These are phyloP conservation scores for Phytophthora palmivora DNA, from an alignment of 352 stramenopile species.

Conservation along the genomic window DNA sequence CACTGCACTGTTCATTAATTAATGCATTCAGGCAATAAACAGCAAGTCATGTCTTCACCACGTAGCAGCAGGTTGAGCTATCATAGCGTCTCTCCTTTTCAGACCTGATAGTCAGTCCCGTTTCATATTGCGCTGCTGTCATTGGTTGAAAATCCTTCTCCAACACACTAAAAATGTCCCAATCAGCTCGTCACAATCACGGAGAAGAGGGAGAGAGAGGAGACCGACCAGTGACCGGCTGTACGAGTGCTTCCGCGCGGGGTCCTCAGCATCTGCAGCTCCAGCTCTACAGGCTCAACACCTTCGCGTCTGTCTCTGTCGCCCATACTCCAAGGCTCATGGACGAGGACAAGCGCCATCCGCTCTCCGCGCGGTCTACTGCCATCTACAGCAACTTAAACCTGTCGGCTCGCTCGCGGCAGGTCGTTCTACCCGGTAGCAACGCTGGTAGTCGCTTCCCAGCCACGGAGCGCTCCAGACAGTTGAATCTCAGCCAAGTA, in stretches of 20 bases:
- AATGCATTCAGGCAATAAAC: neutral
- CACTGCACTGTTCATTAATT: neutral
- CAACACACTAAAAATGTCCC: conserved; percentile 7
- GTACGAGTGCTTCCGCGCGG: conserved; percentile 7
- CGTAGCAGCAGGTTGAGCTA: neutral
- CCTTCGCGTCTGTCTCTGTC: conserved; percentile 12
- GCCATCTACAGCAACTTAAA: conserved; percentile 35
- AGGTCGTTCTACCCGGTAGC: conserved; percentile 1
- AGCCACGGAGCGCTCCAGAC: conserved; percentile 44
- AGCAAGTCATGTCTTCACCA: conserved; percentile 1
- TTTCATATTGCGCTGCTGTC: neutral
- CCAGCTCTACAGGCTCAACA: conserved; percentile 11
- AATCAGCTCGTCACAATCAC: conserved; percentile 14
- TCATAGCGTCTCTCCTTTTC: conserved; percentile 12
- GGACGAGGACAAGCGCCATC: conserved; percentile 46
- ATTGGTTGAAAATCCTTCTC: conserved; percentile 18
- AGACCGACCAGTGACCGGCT: conserved; percentile 24
- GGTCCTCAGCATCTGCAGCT: conserved; percentile 4
- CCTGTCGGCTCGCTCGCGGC: conserved; percentile 32
- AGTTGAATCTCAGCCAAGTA: conserved; percentile 58
- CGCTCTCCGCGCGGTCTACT: conserved; percentile 38
- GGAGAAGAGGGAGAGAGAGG: conserved; percentile 22
- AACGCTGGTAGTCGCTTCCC: conserved; percentile 31
- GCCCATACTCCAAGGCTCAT: conserved; percentile 20
- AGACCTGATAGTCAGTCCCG: conserved; percentile 11